Evolutionary conservation across 768 basidiomycete genomes (phyloP), one percentile per base, ranked within the genome.

Genomic region (Tylopilus rubrobrunneus): DNA sequence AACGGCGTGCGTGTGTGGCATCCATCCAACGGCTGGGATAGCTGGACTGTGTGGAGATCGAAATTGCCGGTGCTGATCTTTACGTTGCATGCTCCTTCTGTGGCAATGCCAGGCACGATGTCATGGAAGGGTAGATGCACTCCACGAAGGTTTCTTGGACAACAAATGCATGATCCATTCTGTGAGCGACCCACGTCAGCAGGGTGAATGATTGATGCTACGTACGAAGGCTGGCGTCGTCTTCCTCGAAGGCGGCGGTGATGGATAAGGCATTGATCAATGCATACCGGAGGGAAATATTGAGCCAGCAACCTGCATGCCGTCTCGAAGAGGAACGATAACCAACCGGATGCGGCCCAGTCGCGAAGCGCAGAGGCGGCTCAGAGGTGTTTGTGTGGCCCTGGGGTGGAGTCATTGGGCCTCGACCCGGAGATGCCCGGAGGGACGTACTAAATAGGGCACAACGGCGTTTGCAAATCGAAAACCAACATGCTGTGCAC

Each of bases 91-190:
- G 80, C 76, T 37, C 68, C 69, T 47, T 66, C 66, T 68, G 55
- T 49, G 34, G 36, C 23, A 37, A 36, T 37, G 25, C 33, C 10
- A 28, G 12, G 31, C 5, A 19, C 49, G 9, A 33, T 4, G 42
- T 34, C 23, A 25, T 19, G 5, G 21, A n/a, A n/a, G n/a, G 8
- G 14, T 7, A 25, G 44, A 69, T 80, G 60, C 56, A 78, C 76
- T 69, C 83, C 83, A 87, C n/a, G 77, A 71, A 19, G 82, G 76
- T 39, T 82, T 81, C 48, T 75, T 74, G 5, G 84, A 81, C 0
- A 89, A 67, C 86, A 86, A 89, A 37, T 77, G 68, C 76, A 86
- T 78, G 61, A 89, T 75, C 87, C 87, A 89, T 37, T 77, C 85
- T 87, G 52, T 27, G 37, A 39, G 45, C 46, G 49, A 50, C 29